Percentiles rank a stretch among this genome's conserved stretches.
These are phyloP conservation scores for Blastocystis sp. DNA, from an alignment of 352 stramenopile genomes.

Conservation along the genomic window DNA sequence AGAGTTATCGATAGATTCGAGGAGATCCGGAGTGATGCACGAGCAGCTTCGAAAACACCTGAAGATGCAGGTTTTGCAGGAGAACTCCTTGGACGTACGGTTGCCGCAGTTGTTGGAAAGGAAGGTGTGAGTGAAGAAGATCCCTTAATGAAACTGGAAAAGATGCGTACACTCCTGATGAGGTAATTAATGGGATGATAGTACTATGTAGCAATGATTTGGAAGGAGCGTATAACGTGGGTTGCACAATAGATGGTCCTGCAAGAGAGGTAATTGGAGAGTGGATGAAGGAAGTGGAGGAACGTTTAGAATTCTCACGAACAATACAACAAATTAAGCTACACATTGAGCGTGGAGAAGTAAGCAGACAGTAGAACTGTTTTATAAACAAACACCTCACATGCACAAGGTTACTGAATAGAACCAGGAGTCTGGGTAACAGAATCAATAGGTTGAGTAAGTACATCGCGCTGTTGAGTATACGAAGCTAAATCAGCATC, in stretches of 20 bases:
- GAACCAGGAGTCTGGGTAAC: neutral
- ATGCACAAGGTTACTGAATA: neutral
- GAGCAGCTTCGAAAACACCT: conserved; percentile 17
- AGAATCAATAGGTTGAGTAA: neutral
- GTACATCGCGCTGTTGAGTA: neutral
- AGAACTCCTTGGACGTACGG: conserved; percentile 1
- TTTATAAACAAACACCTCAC: neutral
- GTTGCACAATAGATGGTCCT: neutral
- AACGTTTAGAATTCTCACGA: neutral
- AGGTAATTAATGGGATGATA: neutral
- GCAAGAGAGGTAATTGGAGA: neutral
- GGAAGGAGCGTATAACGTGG: neutral
- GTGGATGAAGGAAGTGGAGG: conserved; percentile 30
- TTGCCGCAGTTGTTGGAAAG: neutral
- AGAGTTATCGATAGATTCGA: neutral
- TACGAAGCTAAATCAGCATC: neutral
- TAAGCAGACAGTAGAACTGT: neutral
- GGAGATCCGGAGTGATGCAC: neutral
- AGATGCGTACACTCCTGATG: neutral
- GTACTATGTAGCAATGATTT: neutral
- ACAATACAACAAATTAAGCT: neutral
- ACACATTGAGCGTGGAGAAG: neutral
- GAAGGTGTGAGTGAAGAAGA: conserved; percentile 1
- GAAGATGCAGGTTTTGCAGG: neutral
- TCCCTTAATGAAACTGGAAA: conserved; percentile 27